Conservation (phyloP, 345 rosid genomes). For the Gossypioides kirkii region DNA sequence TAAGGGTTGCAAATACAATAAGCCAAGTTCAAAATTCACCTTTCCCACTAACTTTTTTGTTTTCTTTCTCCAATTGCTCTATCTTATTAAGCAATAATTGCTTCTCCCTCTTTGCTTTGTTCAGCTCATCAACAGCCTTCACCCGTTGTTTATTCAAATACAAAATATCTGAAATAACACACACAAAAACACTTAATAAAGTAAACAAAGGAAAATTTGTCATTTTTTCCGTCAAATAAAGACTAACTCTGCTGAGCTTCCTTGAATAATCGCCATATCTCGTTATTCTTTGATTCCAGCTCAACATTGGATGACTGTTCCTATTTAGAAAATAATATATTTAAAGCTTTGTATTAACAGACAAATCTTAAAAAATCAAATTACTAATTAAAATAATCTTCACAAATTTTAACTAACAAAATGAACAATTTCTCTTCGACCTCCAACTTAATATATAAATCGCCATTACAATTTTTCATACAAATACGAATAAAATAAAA, state of each 20-base stretch:
- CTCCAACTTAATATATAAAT: background rate
- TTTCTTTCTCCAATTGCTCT: conserved; percentile 40
- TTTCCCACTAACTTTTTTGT: conserved; percentile 27
- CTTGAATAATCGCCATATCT: conserved; percentile 57
- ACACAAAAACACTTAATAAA: background rate
- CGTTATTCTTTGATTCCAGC: conserved; percentile 34
- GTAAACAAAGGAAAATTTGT: background rate
- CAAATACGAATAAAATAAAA: background rate
- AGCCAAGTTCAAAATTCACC: conserved; percentile 26
- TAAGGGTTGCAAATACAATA: conserved; percentile 9
- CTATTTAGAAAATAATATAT: conserved; percentile 21
- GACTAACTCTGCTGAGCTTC: conserved; percentile 73
- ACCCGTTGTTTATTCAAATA: conserved; percentile 63
- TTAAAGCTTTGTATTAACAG: background rate
- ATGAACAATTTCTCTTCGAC: conserved; percentile 1
- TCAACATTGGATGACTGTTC: conserved; percentile 29
- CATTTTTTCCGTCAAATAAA: background rate
- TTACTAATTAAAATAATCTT: background rate
- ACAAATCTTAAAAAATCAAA: background rate
- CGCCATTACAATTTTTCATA: background rate
- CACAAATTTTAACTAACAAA: background rate
- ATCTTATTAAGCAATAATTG: conserved; percentile 45
- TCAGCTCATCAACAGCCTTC: conserved; percentile 56
- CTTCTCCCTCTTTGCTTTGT: conserved; percentile 46
- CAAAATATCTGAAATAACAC: conserved; percentile 47